Evolutionary conservation across 2,329 filamentous ascomycete species (phyloP).

Genomic region (Pezicula radicicola): DNA sequence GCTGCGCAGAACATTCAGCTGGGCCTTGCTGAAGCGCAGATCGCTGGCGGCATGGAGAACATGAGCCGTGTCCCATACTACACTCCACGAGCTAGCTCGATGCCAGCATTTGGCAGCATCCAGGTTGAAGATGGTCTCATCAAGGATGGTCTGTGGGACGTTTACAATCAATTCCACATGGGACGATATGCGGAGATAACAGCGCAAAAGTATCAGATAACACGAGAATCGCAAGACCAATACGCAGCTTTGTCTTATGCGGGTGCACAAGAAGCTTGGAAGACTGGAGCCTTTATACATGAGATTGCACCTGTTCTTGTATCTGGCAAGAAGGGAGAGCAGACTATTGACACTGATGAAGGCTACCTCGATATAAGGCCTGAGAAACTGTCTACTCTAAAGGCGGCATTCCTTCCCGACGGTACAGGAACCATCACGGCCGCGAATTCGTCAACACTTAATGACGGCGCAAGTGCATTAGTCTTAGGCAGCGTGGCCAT

Average conservation of each 20-base stretch:
- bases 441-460: conserved; percentile 90
- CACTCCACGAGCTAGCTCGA: conserved; percentile 73
- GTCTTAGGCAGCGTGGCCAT: conserved; percentile 80
- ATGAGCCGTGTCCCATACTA: conserved; percentile 96
- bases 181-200: conserved; percentile 95
- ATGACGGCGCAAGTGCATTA: conserved; percentile 89
- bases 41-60: conserved; percentile 97
- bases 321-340: conserved; percentile 79
- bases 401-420: conserved; percentile 85
- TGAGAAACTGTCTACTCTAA: conserved; percentile 81
- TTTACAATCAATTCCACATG: conserved; percentile 98
- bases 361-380: conserved; percentile 83
- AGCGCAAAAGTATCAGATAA: conserved; percentile 80
- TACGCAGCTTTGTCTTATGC: conserved; percentile 89
- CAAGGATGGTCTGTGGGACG: conserved; percentile 93
- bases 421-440: conserved; percentile 90
- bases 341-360: conserved; percentile 77
- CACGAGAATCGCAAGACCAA: conserved; percentile 82
- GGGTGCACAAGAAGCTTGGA: conserved; percentile 88
- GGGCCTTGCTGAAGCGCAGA: conserved; percentile 80
- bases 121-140: conserved; percentile 89
- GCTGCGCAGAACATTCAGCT: conserved; percentile 95
- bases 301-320: conserved; percentile 89
- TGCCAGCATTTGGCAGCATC: conserved; percentile 83
- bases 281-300: conserved; percentile 75